Percentiles rank a stretch among this genome's conserved stretches.
Evolutionary conservation across 345 rosid genomes (phyloP).

Genomic region (Theobroma cacao): DNA sequence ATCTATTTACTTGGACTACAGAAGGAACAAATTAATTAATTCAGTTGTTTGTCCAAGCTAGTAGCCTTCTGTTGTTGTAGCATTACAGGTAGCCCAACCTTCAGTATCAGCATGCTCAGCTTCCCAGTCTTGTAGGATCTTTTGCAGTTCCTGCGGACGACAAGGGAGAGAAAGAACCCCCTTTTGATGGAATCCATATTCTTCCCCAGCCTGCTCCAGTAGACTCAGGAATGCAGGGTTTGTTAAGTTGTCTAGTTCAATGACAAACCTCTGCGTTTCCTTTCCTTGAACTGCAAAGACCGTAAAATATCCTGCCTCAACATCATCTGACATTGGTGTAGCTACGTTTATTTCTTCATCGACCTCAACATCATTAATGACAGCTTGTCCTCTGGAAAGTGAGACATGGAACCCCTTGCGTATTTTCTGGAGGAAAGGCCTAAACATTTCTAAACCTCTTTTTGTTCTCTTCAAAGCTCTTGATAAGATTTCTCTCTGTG

Average conservation of each 20-base stretch:
- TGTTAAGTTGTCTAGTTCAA: conserved; percentile 19
- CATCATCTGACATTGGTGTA: neutral
- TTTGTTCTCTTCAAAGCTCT: neutral
- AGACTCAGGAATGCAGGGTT: conserved; percentile 28
- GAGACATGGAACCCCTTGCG: neutral
- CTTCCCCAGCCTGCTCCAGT: conserved; percentile 30
- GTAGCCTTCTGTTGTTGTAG: neutral
- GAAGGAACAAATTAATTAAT: neutral
- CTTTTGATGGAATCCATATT: conserved; percentile 27
- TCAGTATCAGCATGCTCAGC: neutral
- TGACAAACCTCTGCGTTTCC: conserved; percentile 26
- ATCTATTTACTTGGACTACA: no score
- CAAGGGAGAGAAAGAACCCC: conserved; percentile 34
- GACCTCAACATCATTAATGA: neutral
- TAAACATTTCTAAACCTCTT: neutral
- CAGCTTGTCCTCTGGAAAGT: neutral
- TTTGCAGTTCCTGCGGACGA: conserved; percentile 27
- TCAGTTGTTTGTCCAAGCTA: neutral
- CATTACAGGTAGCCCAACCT: neutral
- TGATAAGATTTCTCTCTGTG: neutral
- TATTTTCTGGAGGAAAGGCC: neutral
- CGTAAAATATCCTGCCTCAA: neutral
- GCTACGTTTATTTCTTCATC: neutral
- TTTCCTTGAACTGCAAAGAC: conserved; percentile 10
- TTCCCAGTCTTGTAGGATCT: neutral